Percentiles rank a stretch among this genome's conserved stretches.
These are phyloP conservation scores for Combretum micranthum DNA, from an alignment of 345 rosid species.

Conservation along the genomic window DNA sequence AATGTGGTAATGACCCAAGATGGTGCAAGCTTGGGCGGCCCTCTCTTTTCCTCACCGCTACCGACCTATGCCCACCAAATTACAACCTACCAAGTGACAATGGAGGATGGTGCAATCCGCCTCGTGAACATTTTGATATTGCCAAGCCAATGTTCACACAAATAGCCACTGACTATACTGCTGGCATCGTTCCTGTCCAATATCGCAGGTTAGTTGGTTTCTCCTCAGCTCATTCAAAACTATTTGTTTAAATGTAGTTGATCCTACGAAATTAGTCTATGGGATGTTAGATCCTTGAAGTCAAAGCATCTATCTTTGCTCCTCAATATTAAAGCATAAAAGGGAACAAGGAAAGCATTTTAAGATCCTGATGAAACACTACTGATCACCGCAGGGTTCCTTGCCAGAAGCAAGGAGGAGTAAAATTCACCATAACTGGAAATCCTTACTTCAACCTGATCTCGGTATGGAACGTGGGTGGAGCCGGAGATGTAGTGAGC, in stretches of 20 bases:
- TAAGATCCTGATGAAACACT: background rate
- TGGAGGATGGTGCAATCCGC: slow-evolving; percentile 81
- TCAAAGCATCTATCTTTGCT: too few relatives aligned
- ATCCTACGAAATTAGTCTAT: background rate
- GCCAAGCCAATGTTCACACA: slow-evolving; percentile 49
- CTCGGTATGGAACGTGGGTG: slow-evolving; percentile 56
- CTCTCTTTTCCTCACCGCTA: slow-evolving; percentile 56
- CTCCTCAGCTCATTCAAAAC: background rate
- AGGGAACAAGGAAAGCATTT: background rate
- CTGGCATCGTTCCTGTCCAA: slow-evolving; percentile 54
- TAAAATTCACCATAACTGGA: slow-evolving; percentile 51
- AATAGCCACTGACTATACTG: slow-evolving; percentile 42
- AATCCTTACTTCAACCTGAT: slow-evolving; percentile 61
- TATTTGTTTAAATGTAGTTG: background rate
- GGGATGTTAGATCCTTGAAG: too few relatives aligned
- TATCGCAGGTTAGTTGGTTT: slow-evolving; percentile 43
- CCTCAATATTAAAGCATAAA: background rate
- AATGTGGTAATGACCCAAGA: slow-evolving; percentile 25
- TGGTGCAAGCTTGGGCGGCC: slow-evolving; percentile 53
- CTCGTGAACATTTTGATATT: slow-evolving; percentile 65
- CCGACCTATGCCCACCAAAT: slow-evolving; percentile 78
- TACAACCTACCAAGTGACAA: slow-evolving; percentile 34
- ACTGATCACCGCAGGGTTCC: slow-evolving; percentile 39
- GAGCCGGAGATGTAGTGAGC: slow-evolving; percentile 54
- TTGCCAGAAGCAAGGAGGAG: slow-evolving; percentile 71